Conservation (phyloP, 2,329 filamentous ascomycete genomes). For the Proliferodiscus dingleyae region DNA sequence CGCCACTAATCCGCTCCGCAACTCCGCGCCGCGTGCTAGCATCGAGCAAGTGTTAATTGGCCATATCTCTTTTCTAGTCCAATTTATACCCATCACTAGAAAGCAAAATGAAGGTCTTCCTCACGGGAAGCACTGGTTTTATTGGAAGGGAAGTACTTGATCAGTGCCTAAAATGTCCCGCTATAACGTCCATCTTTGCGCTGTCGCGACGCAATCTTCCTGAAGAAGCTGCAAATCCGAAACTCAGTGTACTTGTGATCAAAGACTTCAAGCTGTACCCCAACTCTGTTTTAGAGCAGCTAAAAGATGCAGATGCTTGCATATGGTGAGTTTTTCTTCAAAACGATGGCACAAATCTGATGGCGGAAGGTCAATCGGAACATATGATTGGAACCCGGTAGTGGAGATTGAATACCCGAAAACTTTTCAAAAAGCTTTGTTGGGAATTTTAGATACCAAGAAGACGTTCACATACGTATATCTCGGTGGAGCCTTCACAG, state of each 20-base stretch:
- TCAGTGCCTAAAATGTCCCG: slow-evolving; percentile 44
- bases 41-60: no score
- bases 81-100: no score
- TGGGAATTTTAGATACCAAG: slow-evolving; percentile 24
- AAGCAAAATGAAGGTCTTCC: slow-evolving; percentile 61
- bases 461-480: slow-evolving; percentile 41
- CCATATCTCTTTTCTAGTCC: no score
- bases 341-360: slow-evolving; percentile 47
- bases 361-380: slow-evolving; percentile 27
- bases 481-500: slow-evolving; percentile 35
- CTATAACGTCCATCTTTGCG: slow-evolving; percentile 47
- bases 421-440: slow-evolving; percentile 13
- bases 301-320: slow-evolving; percentile 18
- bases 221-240: slow-evolving; percentile 40
- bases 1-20: no score
- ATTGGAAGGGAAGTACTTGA: slow-evolving; percentile 49
- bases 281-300: slow-evolving; percentile 21
- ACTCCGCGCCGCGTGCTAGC: no score
- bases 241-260: slow-evolving; percentile 37
- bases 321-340: slow-evolving; percentile 22
- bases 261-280: slow-evolving; percentile 16
- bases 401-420: slow-evolving; percentile 19
- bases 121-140: slow-evolving; percentile 53
- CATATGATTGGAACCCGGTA: slow-evolving; percentile 8
- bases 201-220: slow-evolving; percentile 45